Base-by-base conservation (phyloP, 768 basidiomycete genomes). In the Lentinula detonsa region DNA sequence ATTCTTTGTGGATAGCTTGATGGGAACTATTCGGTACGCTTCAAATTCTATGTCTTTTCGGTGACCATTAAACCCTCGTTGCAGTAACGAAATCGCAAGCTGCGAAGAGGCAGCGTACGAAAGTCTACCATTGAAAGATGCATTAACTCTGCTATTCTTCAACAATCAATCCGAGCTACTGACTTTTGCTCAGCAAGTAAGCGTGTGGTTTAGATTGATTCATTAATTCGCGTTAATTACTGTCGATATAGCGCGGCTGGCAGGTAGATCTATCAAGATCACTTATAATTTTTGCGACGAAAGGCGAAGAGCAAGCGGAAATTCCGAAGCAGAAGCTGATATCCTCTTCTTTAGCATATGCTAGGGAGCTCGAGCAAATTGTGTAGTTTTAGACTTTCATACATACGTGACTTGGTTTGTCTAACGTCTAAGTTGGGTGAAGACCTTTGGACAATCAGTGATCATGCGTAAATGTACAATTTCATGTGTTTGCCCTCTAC, bases 71-170 rank as follows among this genome's bases (percentile, higher is more conserved):
- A 40, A 31, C 5, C 1, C 35, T 51, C n/a, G 31, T 23, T 39
- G 40, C 51, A 98, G 96, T 67, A 93, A 91, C 68, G 96, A 99
- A 77, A 99, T 99, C 66, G 96, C 96, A 13, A 91, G 92, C 67
- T 98, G 95, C 68, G 93, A 97, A 72, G 95, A 98, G 73, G 80
- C 88, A 16, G 95, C 96, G 4, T 99, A 99, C 64, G 87, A 91
- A 65, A 93, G 89, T 62, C 78, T 99, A 42, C 95, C 95, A 0
- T 70, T 98, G 57, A 87, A 90, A 66, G 95, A 97, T 65, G 96
- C 95, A 1, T 85, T 89, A 1, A 91, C 91, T 0, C 79, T 99
- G 52, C 76, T 99, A 57, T 99, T 98, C 84, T 97, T 96, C 78
- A 85, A 86, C 23, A 83, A 81, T 46, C 88, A 87, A 62, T 84